Conservation (phyloP, 2,329 filamentous ascomycete genomes). For the Fonsecaea erecta region DNA sequence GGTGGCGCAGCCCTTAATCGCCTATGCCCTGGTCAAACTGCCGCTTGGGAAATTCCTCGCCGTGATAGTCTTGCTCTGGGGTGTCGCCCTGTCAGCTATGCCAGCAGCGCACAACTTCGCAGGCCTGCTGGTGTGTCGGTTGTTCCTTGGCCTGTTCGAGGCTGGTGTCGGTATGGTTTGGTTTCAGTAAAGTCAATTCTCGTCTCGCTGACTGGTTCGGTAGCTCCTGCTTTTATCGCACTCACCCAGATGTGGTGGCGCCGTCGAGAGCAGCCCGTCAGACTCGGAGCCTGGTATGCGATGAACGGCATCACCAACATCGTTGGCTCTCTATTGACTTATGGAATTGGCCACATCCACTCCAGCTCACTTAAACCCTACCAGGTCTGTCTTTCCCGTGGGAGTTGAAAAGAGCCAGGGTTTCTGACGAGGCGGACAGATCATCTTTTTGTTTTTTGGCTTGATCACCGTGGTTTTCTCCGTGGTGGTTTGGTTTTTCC, state of each 20-base stretch:
- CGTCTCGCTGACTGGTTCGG: conserved; percentile 4
- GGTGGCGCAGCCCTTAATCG: conserved; percentile 58
- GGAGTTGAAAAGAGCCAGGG: too few relatives aligned
- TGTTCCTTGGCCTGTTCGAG: conserved; percentile 65
- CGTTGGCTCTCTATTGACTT: conserved; percentile 60
- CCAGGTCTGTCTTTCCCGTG: conserved; percentile 45
- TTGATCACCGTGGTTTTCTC: conserved; percentile 59
- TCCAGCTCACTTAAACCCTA: conserved; percentile 54
- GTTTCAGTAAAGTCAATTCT: not conserved
- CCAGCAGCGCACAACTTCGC: conserved; percentile 57
- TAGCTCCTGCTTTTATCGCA: conserved; percentile 57
- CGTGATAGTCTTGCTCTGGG: conserved; percentile 58
- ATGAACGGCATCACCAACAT: conserved; percentile 58
- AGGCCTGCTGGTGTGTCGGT: conserved; percentile 44
- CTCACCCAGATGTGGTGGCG: conserved; percentile 63
- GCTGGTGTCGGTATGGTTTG: conserved; percentile 41
- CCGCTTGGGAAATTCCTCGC: conserved; percentile 65
- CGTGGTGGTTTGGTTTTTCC: conserved; percentile 56
- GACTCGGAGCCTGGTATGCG: conserved; percentile 58
- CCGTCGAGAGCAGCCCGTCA: conserved; percentile 57
- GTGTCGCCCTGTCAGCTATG: conserved; percentile 58
- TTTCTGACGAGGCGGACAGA: conserved; percentile 36
- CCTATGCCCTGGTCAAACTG: conserved; percentile 63
- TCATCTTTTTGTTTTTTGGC: conserved; percentile 57
- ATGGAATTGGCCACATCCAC: conserved; percentile 56